Base-by-base conservation (phyloP, 1,139 yeast genomes). In the Saccharomyces pastorianus region DNA sequence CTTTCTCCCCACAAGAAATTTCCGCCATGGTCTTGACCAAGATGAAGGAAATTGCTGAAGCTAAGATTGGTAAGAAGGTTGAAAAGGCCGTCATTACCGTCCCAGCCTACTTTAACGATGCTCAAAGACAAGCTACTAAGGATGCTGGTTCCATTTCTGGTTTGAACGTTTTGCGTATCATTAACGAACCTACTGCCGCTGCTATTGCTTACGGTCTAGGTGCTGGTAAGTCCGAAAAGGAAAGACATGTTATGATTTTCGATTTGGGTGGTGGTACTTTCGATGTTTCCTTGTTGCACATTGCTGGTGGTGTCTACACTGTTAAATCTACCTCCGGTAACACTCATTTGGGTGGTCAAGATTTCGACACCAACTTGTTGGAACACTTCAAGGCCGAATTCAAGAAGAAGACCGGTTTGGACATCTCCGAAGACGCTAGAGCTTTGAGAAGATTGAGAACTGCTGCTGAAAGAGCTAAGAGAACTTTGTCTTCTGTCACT, bases 251-350 rank as follows among this genome's bases (percentile, higher is more conserved):
- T 68, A 81, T 89, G 71, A 93, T 89, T 62, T 89, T 87, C 78
- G 97, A 89, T 77, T 82, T 89, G 70, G 96, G 96, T 81, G 96
- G 96, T 71, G 96, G 96, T 78, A 88, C 96, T 69, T 88, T 88
- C 73, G 96, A 88, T 83, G 96, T 91, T 65, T 93, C 99, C 59
- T 82, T 91, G 70, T 82, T 91, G 76, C 88, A 89, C 82, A 89
- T 93, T 75, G 95, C 95, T 75, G 98, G 95, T 77, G 99, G 99
- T 84, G 95, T 93, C 72, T 93, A 91, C 86, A 91, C 95, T 73
- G 99, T 93, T 74, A 91, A 91, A 85, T 95, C 99, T 71, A 93
- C 99, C 71, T 96, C 98, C 74, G 99, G 99, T 89, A 97, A 93
- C 81, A 93, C 99, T 72, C 99, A 91, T 81, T 86, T 91, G 82